These are phyloP conservation scores for Helicocarpus griseus DNA, from an alignment of 2,329 filamentous ascomycete genomes.

Conservation along the genomic window DNA sequence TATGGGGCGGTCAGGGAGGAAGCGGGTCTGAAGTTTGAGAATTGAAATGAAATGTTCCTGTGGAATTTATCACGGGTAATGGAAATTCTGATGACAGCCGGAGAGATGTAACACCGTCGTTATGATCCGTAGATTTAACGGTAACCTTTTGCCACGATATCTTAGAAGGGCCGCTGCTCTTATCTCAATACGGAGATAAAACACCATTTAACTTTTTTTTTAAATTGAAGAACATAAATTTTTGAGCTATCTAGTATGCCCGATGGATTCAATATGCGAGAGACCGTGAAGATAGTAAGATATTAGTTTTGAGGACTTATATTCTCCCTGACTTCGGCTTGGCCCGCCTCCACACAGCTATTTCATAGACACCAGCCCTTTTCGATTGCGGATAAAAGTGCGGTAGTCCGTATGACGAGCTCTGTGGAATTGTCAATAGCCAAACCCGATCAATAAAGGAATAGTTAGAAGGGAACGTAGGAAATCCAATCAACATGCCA, in stretches of 20 bases:
- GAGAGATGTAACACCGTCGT: background rate
- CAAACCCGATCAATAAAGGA: background rate
- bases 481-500: background rate
- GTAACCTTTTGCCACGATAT: no score
- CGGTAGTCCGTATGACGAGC: background rate
- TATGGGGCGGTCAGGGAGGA: constrained; percentile 72
- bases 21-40: constrained; percentile 65
- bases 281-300: no score
- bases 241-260: background rate
- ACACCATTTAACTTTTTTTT: no score
- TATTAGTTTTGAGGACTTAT: no score
- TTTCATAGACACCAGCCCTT: background rate
- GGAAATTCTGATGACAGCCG: background rate
- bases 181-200: no score
- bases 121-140: background rate
- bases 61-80: background rate
- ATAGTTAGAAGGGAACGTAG: background rate
- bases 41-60: constrained; percentile 21
- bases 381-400: background rate
- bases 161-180: no score
- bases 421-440: background rate
- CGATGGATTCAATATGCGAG: background rate
- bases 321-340: background rate
- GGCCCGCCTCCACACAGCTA: background rate
- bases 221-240: no score